phyloP scores from a whole-genome alignment of 805 yeast genomes.

The Ogataea nitratoaversa region DNA sequence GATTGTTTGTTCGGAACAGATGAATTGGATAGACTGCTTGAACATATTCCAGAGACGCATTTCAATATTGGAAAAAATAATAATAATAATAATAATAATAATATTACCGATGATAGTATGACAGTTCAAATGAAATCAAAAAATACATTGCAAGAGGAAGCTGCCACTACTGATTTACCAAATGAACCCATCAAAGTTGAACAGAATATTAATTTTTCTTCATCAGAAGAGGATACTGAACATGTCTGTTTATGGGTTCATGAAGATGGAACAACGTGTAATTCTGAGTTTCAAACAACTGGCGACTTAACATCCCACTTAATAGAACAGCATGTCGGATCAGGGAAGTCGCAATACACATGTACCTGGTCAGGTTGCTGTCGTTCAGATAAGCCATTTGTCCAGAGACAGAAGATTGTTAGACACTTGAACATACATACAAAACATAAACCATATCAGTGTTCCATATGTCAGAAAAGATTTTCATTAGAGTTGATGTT shows the following conservation, averaged over 20 bases:
- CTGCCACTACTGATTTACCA: too few relatives aligned
- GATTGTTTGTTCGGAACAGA: constrained; percentile 58
- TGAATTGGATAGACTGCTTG: constrained; percentile 49
- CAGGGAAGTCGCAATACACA: constrained; percentile 62
- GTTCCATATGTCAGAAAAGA: constrained; percentile 60
- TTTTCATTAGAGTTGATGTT: constrained; percentile 79
- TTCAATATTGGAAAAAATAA: constrained; percentile 1
- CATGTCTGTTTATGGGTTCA: constrained; percentile 39
- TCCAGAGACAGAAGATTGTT: constrained; percentile 79
- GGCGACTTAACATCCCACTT: constrained; percentile 71
- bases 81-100: constrained; percentile 8
- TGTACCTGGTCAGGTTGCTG: constrained; percentile 82
- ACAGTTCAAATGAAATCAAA: background rate
- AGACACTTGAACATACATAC: constrained; percentile 91
- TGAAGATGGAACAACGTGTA: constrained; percentile 39
- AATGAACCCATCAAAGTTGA: too few relatives aligned
- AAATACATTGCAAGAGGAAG: too few relatives aligned
- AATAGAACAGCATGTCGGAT: constrained; percentile 61
- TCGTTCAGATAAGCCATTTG: constrained; percentile 56
- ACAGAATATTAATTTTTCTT: background rate
- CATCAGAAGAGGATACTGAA: constrained; percentile 9
- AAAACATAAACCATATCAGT: constrained; percentile 72
- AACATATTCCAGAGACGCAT: constrained; percentile 53
- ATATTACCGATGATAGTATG: too few relatives aligned
- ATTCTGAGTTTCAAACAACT: constrained; percentile 42